Base-by-base conservation (phyloP, 352 stramenopile species). In the Globisporangium uncinulatum region DNA sequence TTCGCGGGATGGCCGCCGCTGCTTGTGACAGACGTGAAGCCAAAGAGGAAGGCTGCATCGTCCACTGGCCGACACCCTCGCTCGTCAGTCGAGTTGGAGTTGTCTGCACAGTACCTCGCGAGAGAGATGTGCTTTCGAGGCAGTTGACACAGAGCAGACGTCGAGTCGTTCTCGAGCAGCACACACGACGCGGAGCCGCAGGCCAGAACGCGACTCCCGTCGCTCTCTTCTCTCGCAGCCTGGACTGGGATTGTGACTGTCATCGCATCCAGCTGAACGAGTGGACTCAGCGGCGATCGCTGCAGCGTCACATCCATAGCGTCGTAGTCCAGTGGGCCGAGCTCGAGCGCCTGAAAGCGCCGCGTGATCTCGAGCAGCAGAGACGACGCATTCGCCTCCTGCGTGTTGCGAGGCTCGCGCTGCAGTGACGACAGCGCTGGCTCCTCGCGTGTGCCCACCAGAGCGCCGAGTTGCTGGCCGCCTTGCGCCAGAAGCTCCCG, bases 201-300 rank as follows among this genome's bases (percentile, higher is more conserved):
- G 19, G 8, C 45, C 15, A 51, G 4, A 15, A n/a, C 24, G 19
- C 13, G 20, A 21, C 13, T 34, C 1, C 20, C 20, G n/a, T 51
- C 10, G 19, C 24, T 51, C 45, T n/a, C n/a, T n/a, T n/a, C n/a
- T n/a, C n/a, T n/a, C n/a, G 24, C 45, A 51, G 45, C 5, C 45
- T 8, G 14, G 42, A 74, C 45, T 15, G 60, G 66, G 39, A 79
- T 45, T 54, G 51, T 51, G 4, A 79, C 20, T 2, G 57, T 69
- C 54, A 79, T 61, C 8, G 50, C 50, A 19, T 76, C 49, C 4
- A 76, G 51, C 7, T 64, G 8, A 45, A 79, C 73, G 15, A 66
- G 52, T 9, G 68, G 67, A 31, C 52, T 74, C 17, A 73, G 24
- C 8, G 44, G 19, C 6, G 61, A 17, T n/a, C 50, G 49, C 37